Percentiles rank a stretch among this genome's conserved stretches.
Evolutionary conservation across 805 yeast genomes (phyloP).

Genomic region (Schizosaccharomyces lindneri): DNA sequence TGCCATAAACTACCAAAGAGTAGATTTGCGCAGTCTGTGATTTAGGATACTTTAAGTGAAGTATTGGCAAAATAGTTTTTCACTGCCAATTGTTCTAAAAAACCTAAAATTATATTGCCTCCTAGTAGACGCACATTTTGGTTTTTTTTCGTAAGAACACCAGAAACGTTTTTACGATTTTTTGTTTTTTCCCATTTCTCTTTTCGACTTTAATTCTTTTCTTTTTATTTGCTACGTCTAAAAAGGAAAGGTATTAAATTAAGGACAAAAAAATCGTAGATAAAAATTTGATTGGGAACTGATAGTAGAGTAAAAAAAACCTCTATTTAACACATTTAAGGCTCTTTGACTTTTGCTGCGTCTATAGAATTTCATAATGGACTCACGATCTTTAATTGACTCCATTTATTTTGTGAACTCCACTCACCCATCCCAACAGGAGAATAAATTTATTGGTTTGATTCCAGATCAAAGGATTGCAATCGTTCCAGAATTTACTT

Average conservation of each 20-base stretch:
- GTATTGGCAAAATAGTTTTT: background rate
- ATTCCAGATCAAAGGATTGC: constrained; percentile 60
- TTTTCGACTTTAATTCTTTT: background rate
- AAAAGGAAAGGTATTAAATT: too few relatives aligned
- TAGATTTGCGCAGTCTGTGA: background rate
- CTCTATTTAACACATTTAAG: too few relatives aligned
- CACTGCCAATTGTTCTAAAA: background rate
- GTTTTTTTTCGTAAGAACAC: background rate
- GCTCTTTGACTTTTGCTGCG: background rate
- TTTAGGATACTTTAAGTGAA: background rate
- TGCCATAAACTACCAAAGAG: too few relatives aligned
- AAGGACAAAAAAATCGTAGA: background rate
- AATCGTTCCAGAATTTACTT: constrained; percentile 41
- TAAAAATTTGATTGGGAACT: background rate
- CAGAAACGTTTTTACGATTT: background rate
- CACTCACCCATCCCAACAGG: background rate
- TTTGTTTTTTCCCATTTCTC: background rate
- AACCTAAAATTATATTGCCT: background rate
- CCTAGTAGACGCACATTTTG: background rate
- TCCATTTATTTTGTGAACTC: background rate
- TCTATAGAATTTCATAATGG: background rate
- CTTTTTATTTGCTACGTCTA: too few relatives aligned
- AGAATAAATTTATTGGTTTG: constrained; percentile 41
- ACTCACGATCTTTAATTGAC: background rate
- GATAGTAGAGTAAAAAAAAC: too few relatives aligned